Evolutionary conservation across 1,139 yeast species (phyloP), one percentile per base, ranked within the genome.

Genomic region (Scheffersomyces parashehatae): DNA sequence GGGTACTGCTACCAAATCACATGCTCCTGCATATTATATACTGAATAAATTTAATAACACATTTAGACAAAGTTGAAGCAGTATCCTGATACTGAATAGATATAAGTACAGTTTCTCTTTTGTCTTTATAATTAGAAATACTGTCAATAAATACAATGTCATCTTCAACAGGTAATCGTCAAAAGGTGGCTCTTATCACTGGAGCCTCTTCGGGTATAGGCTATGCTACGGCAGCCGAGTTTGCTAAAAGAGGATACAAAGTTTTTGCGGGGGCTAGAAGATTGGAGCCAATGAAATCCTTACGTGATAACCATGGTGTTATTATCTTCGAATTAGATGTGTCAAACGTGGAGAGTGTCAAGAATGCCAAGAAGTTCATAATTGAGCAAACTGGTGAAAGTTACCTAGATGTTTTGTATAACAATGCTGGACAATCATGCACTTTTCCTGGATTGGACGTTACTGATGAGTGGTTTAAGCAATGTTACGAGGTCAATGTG

Each of bases 191-290:
- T 2, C 67, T 85, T 36, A 78, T 88, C 29, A 88, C 95, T 1
- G 96, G 95, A 7, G 88, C 88, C 13, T 85, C 93, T 0, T 83
- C 91, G 0, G 96, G 95, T 9, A 88, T 88, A 50, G 96, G 95
- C 3, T 79, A 68, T 57, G 81, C 82, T 13, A 67, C 85, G 9
- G 82, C 91, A 29, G 71, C 76, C 44, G 89, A 85, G 54, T 71
- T 87, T 48, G 83, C 88, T 12, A 60, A 65, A 14, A 66, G 81
- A 46, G 89, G 89, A 2, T 83, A 77, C 64, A 71, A 68, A 45
- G 93, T 88, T 2, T 83, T 74, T 58, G 88, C 88, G 0, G 85
- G 88, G 39, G 93, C 96, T 1, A 74, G 96, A 58, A 73, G 90
- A 52, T 59, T 80, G 29, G 84, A 72, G 36, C 79, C 79, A 2